Conservation (phyloP, 2,329 filamentous ascomycete genomes). For the Alternaria tenuissima region DNA sequence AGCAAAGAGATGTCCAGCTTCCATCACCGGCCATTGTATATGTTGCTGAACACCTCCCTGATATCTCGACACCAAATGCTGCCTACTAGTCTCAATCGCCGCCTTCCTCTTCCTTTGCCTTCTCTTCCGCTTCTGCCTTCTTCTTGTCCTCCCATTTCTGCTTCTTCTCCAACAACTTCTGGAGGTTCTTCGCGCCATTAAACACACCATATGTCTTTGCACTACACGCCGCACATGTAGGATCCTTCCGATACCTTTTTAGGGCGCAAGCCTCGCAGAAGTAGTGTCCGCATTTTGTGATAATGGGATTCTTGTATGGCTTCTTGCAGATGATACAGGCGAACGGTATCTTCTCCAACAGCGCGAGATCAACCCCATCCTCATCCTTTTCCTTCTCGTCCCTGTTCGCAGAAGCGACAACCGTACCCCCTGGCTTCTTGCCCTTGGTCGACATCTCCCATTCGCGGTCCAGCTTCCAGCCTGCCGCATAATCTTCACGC, state of each 20-base stretch:
- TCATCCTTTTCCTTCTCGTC: slow-evolving; percentile 53
- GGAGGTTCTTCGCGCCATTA: slow-evolving; percentile 83
- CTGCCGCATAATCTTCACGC: slow-evolving; percentile 82
- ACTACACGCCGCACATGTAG: slow-evolving; percentile 85
- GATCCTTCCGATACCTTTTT: slow-evolving; percentile 84
- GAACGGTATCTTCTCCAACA: slow-evolving; percentile 87
- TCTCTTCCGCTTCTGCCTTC: slow-evolving; percentile 63
- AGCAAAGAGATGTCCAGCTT: neutral
- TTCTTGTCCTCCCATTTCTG: slow-evolving; percentile 67
- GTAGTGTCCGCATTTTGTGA: slow-evolving; percentile 94
- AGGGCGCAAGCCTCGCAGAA: slow-evolving; percentile 93
- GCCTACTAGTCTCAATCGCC: slow-evolving; percentile 22
- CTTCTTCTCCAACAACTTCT: slow-evolving; percentile 80
- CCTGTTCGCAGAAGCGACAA: slow-evolving; percentile 67
- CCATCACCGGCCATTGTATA: neutral
- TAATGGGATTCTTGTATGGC: slow-evolving; percentile 78
- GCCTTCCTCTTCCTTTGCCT: slow-evolving; percentile 34
- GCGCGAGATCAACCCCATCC: slow-evolving; percentile 69
- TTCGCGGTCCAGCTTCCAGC: slow-evolving; percentile 93
- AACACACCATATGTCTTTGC: slow-evolving; percentile 88
- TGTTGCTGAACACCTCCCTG: neutral
- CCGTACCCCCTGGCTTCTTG: slow-evolving; percentile 60
- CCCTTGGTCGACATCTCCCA: slow-evolving; percentile 85
- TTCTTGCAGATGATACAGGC: slow-evolving; percentile 86
- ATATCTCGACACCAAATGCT: neutral